A percentile compares a stretch with the other conserved stretches of the same genome.
phyloP scores from a whole-genome alignment of 495 filamentous ascomycete genomes.

The Aspergillus campestris region DNA sequence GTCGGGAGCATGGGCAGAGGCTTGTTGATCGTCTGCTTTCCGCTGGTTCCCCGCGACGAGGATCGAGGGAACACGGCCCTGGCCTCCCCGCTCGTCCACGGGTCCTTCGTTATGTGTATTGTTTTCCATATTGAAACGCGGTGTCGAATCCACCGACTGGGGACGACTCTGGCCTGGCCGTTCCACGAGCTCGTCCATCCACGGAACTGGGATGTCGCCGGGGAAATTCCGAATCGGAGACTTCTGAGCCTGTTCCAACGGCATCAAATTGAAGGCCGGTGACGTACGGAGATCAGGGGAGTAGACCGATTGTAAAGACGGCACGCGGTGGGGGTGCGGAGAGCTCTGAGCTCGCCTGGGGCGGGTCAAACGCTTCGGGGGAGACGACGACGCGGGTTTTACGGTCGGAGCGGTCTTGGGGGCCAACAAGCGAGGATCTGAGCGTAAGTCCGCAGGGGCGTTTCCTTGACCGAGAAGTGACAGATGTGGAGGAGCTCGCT shows the following conservation, averaged over 20 bases:
- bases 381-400: conserved; percentile 23
- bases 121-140: conserved; percentile 1
- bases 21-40: conserved; percentile 10
- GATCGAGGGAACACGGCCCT: conserved; percentile 15
- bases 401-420: conserved; percentile 22
- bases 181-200: conserved; percentile 27
- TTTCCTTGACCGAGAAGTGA: conserved; percentile 28
- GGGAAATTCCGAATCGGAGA: conserved; percentile 29
- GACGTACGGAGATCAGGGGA: conserved; percentile 38
- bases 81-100: conserved; percentile 4
- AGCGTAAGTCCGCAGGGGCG: conserved; percentile 9
- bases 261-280: conserved; percentile 37
- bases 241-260: conserved; percentile 35
- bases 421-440: conserved; percentile 16
- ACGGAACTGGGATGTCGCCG: conserved; percentile 22
- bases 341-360: conserved; percentile 21
- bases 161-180: conserved; percentile 8
- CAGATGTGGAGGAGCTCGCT: conserved; percentile 36
- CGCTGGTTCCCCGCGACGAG: conserved; percentile 19
- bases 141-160: not conserved
- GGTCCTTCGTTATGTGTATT: conserved; percentile 1
- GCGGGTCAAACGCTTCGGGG: conserved; percentile 23
- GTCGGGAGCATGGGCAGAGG: conserved; percentile 3
- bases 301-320: conserved; percentile 31
- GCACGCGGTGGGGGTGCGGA: conserved; percentile 18